These are phyloP conservation scores for Pleurotus tuber-regium DNA, from an alignment of 768 basidiomycete genomes.

Conservation along the genomic window DNA sequence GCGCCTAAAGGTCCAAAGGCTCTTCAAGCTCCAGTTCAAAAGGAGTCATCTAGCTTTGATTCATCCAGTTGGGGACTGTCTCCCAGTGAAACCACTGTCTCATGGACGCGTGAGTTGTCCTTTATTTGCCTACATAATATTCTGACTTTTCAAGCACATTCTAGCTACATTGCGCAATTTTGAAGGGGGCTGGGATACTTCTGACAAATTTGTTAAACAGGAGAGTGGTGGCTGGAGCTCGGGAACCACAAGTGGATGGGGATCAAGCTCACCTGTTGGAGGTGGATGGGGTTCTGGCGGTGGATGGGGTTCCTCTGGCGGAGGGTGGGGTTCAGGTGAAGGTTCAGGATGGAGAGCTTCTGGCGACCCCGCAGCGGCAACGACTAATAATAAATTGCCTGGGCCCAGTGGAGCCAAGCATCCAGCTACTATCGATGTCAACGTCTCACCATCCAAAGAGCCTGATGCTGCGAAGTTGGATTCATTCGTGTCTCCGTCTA, in stretches of 20 bases:
- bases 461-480: background rate
- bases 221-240: background rate
- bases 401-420: too few relatives aligned
- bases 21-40: background rate
- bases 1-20: background rate
- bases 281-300: background rate
- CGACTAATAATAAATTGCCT: too few relatives aligned
- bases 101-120: background rate
- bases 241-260: background rate
- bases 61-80: constrained; percentile 1
- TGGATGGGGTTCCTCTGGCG: background rate
- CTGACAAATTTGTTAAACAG: too few relatives aligned
- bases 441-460: background rate
- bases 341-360: too few relatives aligned
- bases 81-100: background rate
- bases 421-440: background rate
- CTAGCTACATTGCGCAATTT: constrained; percentile 6
- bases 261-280: background rate
- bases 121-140: too few relatives aligned
- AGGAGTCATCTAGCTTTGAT: background rate
- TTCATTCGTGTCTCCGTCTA: background rate
- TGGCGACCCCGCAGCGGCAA: too few relatives aligned
- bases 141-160: too few relatives aligned
- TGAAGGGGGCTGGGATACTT: background rate
- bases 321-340: constrained; percentile 1